Evolutionary conservation across 202 grass and related monocot genomes (phyloP).

Genomic region (Panicum hallii): DNA sequence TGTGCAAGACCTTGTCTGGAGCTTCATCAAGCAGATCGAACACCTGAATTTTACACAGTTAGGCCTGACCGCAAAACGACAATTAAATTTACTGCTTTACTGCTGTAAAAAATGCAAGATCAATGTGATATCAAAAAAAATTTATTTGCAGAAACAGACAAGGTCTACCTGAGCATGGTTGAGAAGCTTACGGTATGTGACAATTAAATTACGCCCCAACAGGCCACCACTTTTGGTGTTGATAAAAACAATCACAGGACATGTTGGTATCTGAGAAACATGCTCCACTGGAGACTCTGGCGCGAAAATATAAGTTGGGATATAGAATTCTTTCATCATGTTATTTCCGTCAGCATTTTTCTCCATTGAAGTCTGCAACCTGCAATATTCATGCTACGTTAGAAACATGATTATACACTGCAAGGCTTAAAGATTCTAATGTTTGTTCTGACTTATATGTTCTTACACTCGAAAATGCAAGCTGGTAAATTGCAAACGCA

Average conservation of each 20-base stretch:
- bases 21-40: constrained; percentile 77
- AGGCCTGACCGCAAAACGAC: constrained; percentile 18
- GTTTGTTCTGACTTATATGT: neutral
- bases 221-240: constrained; percentile 90
- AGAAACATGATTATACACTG: constrained; percentile 19
- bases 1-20: constrained; percentile 84
- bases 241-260: constrained; percentile 91
- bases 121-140: constrained; percentile 20
- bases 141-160: constrained; percentile 35
- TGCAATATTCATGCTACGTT: constrained; percentile 41
- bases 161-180: constrained; percentile 80
- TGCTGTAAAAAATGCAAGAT: constrained; percentile 27
- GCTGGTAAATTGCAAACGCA: neutral
- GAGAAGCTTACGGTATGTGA: constrained; percentile 75
- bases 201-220: constrained; percentile 73
- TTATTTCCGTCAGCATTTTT: constrained; percentile 42
- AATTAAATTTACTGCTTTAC: constrained; percentile 30
- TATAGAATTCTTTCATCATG: constrained; percentile 70
- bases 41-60: constrained; percentile 68
- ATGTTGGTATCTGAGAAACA: constrained; percentile 62
- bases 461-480: constrained; percentile 29
- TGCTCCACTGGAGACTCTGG: constrained; percentile 47
- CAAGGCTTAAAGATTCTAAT: neutral
- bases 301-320: constrained; percentile 72
- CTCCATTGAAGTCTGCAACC: constrained; percentile 53